Base-by-base conservation (phyloP, 805 yeast species). In the Metschnikowia picachoensis region DNA sequence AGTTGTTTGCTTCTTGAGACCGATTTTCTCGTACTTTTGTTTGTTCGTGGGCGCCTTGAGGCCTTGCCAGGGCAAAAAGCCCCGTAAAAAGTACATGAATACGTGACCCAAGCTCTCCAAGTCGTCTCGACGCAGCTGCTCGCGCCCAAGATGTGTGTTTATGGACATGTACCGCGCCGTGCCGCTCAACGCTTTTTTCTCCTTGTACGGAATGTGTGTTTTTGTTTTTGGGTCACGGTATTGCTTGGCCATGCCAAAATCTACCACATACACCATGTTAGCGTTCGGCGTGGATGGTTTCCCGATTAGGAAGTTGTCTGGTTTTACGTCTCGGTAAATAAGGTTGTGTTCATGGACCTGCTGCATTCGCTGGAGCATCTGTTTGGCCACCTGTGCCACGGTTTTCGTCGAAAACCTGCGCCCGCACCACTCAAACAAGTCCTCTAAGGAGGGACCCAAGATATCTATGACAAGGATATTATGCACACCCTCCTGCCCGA, bases 111-210 rank as follows among this genome's bases (percentile, higher is more conserved):
- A 76, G 46, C 96, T 88, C 72, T 94, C 99, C 61, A 94, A 78
- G 68, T 94, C 99, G 62, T 94, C 99, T 60, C 99, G 79, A 64
- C 99, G 83, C 60, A 88, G 83, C 73, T 94, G 99, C 67, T 94
- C 99, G 60, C 97, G 82, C 40, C 99, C 99, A 59, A 94, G 72
- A 68, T 94, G 99, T 9, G 99, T 94, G 71, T 94, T 94, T 55
- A 94, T 91, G 29, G 95, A 85, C 97, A 94, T 94, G 71, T 94
- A 94, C 60, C 99, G 77, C n/a, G 98, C 99, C 3, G 99, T 94
- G 41, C 99, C 99, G 65, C 96, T 86, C 53, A 94, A 73, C 5
- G 96, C 88, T 69, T 94, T 94, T 66, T 91, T 88, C 66, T 94
- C 99, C 59, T 98, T 78, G 68, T 91, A 94, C 30, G 99, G 98